These are phyloP conservation scores for Xylariaceae sp. DNA, from an alignment of 2,329 filamentous ascomycete genomes.

Conservation along the genomic window DNA sequence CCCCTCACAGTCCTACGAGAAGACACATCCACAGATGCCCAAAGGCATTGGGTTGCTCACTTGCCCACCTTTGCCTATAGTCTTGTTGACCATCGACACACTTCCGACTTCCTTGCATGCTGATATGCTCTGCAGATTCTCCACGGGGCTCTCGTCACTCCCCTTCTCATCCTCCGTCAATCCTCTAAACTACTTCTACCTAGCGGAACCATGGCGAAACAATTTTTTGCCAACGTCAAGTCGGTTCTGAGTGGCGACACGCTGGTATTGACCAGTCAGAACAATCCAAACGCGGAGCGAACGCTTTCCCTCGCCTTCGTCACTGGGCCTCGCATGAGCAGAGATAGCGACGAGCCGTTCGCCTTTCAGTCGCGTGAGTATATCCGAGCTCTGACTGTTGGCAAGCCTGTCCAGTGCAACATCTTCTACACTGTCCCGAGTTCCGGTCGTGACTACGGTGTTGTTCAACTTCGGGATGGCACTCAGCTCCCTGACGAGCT, in stretches of 20 bases:
- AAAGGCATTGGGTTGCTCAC: no score
- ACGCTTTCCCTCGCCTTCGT: slow-evolving; percentile 89
- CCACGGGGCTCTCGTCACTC: slow-evolving; percentile 5
- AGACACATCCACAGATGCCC: no score
- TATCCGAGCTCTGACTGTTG: slow-evolving; percentile 74
- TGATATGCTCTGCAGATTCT: slow-evolving; percentile 14
- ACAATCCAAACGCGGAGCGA: slow-evolving; percentile 75
- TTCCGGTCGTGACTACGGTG: slow-evolving; percentile 81
- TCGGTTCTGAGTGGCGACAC: slow-evolving; percentile 92
- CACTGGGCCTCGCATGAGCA: slow-evolving; percentile 74
- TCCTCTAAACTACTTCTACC: slow-evolving; percentile 39
- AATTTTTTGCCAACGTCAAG: slow-evolving; percentile 72
- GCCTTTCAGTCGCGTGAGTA: slow-evolving; percentile 94
- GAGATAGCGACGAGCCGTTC: slow-evolving; percentile 86
- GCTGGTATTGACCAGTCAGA: slow-evolving; percentile 71
- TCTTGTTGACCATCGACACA: no score
- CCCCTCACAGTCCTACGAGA: no score
- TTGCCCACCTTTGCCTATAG: no score
- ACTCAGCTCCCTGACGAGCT: slow-evolving; percentile 71
- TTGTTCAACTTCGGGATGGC: slow-evolving; percentile 68
- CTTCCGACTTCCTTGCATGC: slow-evolving; percentile 1
- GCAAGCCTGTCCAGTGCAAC: slow-evolving; percentile 79
- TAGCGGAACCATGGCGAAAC: slow-evolving; percentile 30
- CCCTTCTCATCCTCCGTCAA: slow-evolving; percentile 10
- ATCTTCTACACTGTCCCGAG: slow-evolving; percentile 83